A percentile compares a stretch with the other conserved stretches of the same genome.
These are phyloP conservation scores for Pseudocercospora crystallina DNA, from an alignment of 2,329 filamentous ascomycete genomes.

Conservation along the genomic window DNA sequence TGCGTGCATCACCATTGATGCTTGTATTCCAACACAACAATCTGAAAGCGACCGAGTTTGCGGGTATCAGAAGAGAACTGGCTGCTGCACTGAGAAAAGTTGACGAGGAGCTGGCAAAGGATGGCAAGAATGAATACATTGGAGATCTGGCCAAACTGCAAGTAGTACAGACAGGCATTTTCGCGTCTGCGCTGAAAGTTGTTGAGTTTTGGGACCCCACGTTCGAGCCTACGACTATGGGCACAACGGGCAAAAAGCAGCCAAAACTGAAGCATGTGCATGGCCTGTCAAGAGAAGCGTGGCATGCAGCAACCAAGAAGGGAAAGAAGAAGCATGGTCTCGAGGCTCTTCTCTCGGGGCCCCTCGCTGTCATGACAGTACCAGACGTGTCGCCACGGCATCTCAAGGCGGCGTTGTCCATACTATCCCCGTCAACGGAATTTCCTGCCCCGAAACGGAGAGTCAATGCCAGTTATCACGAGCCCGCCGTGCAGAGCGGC, in stretches of 20 bases:
- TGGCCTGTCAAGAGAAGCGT: conserved; percentile 58
- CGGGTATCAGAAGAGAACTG: conserved; percentile 69
- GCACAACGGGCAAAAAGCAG: conserved; percentile 18
- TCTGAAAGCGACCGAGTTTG: conserved; percentile 72
- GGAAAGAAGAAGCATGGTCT: conserved; percentile 54
- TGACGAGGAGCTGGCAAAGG: conserved; percentile 59
- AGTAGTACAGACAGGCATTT: conserved; percentile 85
- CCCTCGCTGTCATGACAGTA: conserved; percentile 75
- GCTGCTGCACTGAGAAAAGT: conserved; percentile 60
- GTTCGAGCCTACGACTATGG: conserved; percentile 13
- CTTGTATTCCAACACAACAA: conserved; percentile 85
- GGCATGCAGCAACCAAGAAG: conserved; percentile 49
- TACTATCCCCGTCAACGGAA: conserved; percentile 69
- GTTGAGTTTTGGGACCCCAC: conserved; percentile 71
- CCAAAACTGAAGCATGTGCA: conserved; percentile 46
- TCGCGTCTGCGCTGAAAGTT: conserved; percentile 78
- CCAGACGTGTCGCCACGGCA: conserved; percentile 81
- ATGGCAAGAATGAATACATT: conserved; percentile 58
- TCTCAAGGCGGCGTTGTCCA: conserved; percentile 74
- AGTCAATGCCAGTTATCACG: conserved; percentile 78
- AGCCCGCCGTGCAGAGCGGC: conserved; percentile 73
- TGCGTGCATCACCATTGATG: conserved; percentile 80
- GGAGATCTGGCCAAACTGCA: conserved; percentile 61
- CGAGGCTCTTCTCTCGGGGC: conserved; percentile 75
- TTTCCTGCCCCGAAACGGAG: conserved; percentile 78